A percentile compares a stretch with the other conserved stretches of the same genome.
phyloP scores from a whole-genome alignment of 2,329 filamentous ascomycete genomes.

The Dryadomyces sulphureus region DNA sequence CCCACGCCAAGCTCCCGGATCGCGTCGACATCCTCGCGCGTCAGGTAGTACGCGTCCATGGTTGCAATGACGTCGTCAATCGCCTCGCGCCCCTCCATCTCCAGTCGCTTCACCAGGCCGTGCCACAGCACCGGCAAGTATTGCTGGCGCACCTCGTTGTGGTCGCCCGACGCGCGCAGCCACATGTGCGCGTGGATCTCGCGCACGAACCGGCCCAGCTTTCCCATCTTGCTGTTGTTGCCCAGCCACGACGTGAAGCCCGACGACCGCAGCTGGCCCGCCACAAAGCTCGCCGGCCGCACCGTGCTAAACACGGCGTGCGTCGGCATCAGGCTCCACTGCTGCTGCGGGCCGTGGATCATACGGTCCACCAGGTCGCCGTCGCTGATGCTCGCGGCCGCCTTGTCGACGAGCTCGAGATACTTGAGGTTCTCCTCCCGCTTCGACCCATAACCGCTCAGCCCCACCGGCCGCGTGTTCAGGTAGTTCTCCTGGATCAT shows the following conservation, averaged over 20 bases:
- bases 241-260: conserved; percentile 86
- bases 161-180: conserved; percentile 74
- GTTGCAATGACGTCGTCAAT: conserved; percentile 76
- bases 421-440: conserved; percentile 63
- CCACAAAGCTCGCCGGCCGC: conserved; percentile 71
- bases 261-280: conserved; percentile 61
- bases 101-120: conserved; percentile 58
- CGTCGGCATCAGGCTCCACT: conserved; percentile 95
- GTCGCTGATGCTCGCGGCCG: conserved; percentile 92
- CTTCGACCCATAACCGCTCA: conserved; percentile 37
- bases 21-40: conserved; percentile 85
- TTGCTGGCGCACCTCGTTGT: conserved; percentile 86
- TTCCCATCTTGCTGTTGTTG: conserved; percentile 78
- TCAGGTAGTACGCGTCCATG: conserved; percentile 96
- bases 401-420: conserved; percentile 75
- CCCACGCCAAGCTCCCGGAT: conserved; percentile 87
- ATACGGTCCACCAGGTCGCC: conserved; percentile 92
- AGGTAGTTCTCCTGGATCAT: conserved; percentile 99
- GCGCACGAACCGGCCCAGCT: conserved; percentile 66
- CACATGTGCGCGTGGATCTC: conserved; percentile 98
- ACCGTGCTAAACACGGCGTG: conserved; percentile 95
- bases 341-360: conserved; percentile 96
- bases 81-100: conserved; percentile 65
- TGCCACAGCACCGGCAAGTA: conserved; percentile 85
- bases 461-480: conserved; percentile 57